Evolutionary conservation across 192 early-diverging fungal genomes (phyloP).

Genomic region (Backusella tarrabulga): DNA sequence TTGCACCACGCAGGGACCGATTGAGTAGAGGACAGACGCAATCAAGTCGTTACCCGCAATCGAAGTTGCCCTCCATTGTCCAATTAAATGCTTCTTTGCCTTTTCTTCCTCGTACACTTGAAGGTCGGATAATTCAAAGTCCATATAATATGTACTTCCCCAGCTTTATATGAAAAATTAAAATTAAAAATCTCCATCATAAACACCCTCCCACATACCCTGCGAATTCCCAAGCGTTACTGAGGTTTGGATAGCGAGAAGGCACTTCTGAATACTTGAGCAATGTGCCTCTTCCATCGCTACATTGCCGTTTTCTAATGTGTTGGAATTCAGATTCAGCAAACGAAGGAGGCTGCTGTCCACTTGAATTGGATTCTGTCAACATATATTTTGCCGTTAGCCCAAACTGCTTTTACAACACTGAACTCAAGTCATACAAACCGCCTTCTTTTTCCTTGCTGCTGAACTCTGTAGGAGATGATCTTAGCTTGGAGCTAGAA

Average conservation of each 20-base stretch:
- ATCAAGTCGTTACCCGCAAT: conserved; percentile 56
- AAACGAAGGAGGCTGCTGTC: conserved; percentile 38
- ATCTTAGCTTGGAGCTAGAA: not conserved
- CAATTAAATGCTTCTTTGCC: conserved; percentile 27
- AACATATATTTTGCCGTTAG: not conserved
- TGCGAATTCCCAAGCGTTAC: conserved; percentile 50
- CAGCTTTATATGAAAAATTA: conserved; percentile 17
- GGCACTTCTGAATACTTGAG: conserved; percentile 37
- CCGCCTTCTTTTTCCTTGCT: not conserved
- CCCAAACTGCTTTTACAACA: too few species aligned
- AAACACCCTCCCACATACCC: conserved; percentile 22
- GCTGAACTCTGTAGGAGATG: not conserved
- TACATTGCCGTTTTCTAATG: conserved; percentile 34
- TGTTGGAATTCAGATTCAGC: conserved; percentile 43
- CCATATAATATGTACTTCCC: conserved; percentile 42
- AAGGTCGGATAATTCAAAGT: conserved; percentile 22
- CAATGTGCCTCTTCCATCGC: not conserved
- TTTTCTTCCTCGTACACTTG: not conserved
- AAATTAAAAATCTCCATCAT: too few species aligned
- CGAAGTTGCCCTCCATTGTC: conserved; percentile 41
- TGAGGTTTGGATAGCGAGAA: conserved; percentile 40
- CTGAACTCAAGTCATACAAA: not conserved
- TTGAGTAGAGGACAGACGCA: conserved; percentile 52
- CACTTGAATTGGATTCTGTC: not conserved
- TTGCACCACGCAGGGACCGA: conserved; percentile 41